Base-by-base conservation (phyloP, 2,329 filamentous ascomycete genomes). In the Nothophaeocryptopus gaeumannii region DNA sequence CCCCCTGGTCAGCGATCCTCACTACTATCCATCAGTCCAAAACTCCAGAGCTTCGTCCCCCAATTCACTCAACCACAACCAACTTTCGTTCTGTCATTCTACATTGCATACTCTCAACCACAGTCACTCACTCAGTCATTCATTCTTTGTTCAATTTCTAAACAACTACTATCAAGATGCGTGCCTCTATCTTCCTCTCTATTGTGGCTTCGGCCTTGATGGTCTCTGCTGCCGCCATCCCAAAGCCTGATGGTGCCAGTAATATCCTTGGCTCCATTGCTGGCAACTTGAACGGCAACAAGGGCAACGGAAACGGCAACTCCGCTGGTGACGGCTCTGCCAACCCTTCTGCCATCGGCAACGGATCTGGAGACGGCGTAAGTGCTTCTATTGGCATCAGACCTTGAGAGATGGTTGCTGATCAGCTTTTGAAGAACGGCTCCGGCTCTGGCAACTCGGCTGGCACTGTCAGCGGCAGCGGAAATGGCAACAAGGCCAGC, bases 261-360 rank as follows among this genome's bases (percentile, higher is more conserved):
- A 20, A 30, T 13, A 20, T 32, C 13, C 16, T 43, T 32, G 40
- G 31, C 15, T 35, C 40, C 26, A 32, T 32, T 8, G 35, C 40
- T 35, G 40, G 31, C 31, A 35, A 41, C 26, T 11, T 31, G 39
- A 41, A 41, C 40, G 40, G 40, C 31, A 43, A 43, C 31, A 43
- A 43, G 40, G 40, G 40, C 40, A 43, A 43, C 14, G 40, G 31
- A 43, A 32, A 43, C 15, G 40, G 40, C 13, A 43, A 43, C 31
- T 35, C 40, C 9, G 39, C 39, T 29, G 39, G 39, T n/a, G 20
- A 41, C 26, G 39, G 26, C 10, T 20, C 39, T 1, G 39, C 16
- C 26, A n/a, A 15, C 14, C 16, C 16, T 13, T 29, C 39, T 35
- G 40, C 40, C 10, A 26, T 4, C 20, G 40, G 40, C 30, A 34